Evolutionary conservation across 495 filamentous ascomycete species (phyloP).

Genomic region (Aspergillus asperescens): DNA sequence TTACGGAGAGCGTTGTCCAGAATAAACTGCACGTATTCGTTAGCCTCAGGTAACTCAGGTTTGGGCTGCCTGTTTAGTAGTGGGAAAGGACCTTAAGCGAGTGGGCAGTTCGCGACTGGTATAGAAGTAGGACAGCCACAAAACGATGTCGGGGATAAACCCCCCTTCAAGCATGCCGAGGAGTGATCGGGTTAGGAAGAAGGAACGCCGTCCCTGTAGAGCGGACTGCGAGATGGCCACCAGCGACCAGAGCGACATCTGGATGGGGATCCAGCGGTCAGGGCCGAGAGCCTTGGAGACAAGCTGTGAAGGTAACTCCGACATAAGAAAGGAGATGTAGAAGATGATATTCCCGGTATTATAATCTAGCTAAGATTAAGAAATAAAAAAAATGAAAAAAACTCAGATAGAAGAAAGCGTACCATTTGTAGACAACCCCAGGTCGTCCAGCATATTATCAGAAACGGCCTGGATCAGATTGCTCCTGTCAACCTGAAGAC

Average conservation of each 20-base stretch:
- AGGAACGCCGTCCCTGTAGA: conserved; percentile 53
- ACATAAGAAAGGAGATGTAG: conserved; percentile 53
- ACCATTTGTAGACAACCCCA: conserved; percentile 50
- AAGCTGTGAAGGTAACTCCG: conserved; percentile 64
- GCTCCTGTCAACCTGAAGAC: conserved; percentile 52
- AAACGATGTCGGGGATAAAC: conserved; percentile 46
- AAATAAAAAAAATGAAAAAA: too few relatives aligned
- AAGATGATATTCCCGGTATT: conserved; percentile 21
- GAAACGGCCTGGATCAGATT: conserved; percentile 53
- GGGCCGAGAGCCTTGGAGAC: conserved; percentile 64
- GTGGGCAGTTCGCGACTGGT: conserved; percentile 45
- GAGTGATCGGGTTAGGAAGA: conserved; percentile 55
- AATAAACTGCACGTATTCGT: conserved; percentile 37
- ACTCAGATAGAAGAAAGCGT: conserved; percentile 50
- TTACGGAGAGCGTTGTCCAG: conserved; percentile 57
- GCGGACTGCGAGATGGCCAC: conserved; percentile 59
- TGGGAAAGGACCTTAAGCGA: conserved; percentile 41
- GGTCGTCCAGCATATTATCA: conserved; percentile 51
- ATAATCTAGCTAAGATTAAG: conserved; percentile 44
- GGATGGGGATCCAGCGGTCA: conserved; percentile 71
- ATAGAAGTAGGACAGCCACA: conserved; percentile 70
- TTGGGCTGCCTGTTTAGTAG: conserved; percentile 35
- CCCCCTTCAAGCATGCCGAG: conserved; percentile 66
- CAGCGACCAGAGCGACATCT: conserved; percentile 69
- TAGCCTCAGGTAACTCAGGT: too few relatives aligned